Evolutionary conservation across 345 rosid genomes (phyloP).

Genomic region (Eutrema yunnanense): DNA sequence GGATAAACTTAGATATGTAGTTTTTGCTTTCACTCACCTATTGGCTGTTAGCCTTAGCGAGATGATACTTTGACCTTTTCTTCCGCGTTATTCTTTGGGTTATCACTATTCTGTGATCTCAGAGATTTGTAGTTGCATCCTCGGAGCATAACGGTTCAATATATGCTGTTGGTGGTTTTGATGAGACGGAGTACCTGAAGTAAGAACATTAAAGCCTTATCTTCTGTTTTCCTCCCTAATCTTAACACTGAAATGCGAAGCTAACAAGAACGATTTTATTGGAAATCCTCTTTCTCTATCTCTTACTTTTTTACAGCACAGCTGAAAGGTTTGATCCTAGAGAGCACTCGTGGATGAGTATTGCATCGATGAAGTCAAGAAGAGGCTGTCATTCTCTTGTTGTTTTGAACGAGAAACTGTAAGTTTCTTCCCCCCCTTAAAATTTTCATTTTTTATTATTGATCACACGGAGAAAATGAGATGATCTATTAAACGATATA

Average conservation of each 20-base stretch:
- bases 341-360: slow-evolving; percentile 64
- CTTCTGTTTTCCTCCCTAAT: background rate
- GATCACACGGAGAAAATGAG: background rate
- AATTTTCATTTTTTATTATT: background rate
- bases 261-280: slow-evolving; percentile 7
- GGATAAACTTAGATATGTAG: background rate
- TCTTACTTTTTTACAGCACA: slow-evolving; percentile 37
- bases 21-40: background rate
- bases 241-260: slow-evolving; percentile 1
- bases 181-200: slow-evolving; percentile 48
- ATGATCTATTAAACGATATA: background rate
- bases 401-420: slow-evolving; percentile 68
- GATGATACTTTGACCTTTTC: background rate
- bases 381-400: slow-evolving; percentile 68
- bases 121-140: slow-evolving; percentile 78
- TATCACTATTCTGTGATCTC: slow-evolving; percentile 23
- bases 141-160: slow-evolving; percentile 52
- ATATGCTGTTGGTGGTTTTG: slow-evolving; percentile 75
- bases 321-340: slow-evolving; percentile 82
- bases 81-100: background rate
- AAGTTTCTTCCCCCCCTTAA: slow-evolving; percentile 19
- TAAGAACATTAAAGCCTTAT: slow-evolving; percentile 30
- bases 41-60: background rate
- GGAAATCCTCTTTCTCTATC: background rate
- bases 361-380: slow-evolving; percentile 48